Evolutionary conservation across 2,329 filamentous ascomycete genomes (phyloP).

Genomic region (Pleoardoris graminearum): DNA sequence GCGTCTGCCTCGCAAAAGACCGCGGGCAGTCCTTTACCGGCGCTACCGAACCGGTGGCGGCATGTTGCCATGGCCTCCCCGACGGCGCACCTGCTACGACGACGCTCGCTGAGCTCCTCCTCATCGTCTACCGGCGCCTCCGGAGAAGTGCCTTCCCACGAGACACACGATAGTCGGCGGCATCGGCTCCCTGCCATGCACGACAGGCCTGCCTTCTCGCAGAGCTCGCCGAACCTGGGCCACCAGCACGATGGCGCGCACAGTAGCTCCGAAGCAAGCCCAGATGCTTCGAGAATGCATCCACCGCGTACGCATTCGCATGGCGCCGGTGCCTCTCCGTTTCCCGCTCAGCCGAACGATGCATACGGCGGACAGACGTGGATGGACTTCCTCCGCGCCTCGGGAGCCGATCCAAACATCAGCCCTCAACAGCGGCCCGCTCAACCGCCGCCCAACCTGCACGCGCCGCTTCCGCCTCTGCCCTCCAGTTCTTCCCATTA

Average conservation of each 20-base stretch:
- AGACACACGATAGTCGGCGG: not conserved
- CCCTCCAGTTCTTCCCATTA: slow-evolving; percentile 5
- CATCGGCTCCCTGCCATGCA: not conserved
- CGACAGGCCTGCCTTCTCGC: slow-evolving; percentile 15
- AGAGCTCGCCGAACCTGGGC: slow-evolving; percentile 20
- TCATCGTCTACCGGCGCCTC: slow-evolving; percentile 7
- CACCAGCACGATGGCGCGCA: slow-evolving; percentile 17
- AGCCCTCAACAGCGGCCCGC: slow-evolving; percentile 9
- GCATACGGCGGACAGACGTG: slow-evolving; percentile 37
- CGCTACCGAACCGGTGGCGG: slow-evolving; percentile 25
- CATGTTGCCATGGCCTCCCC: slow-evolving; percentile 33
- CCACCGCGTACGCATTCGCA: slow-evolving; percentile 16
- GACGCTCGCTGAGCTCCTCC: slow-evolving; percentile 11
- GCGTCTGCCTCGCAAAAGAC: not conserved
- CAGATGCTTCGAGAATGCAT: slow-evolving; percentile 1
- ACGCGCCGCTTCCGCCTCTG: slow-evolving; percentile 11
- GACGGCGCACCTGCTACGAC: slow-evolving; percentile 11
- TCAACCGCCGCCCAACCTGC: slow-evolving; percentile 5
- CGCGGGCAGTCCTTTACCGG: not conserved
- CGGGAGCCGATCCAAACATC: slow-evolving; percentile 21
- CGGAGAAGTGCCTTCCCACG: slow-evolving; percentile 1
- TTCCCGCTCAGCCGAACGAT: slow-evolving; percentile 25
- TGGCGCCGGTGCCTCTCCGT: slow-evolving; percentile 34
- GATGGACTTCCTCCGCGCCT: slow-evolving; percentile 39
- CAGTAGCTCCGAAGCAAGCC: slow-evolving; percentile 11